Evolutionary conservation across 768 basidiomycete genomes (phyloP), one percentile per base, ranked within the genome.

Genomic region (Rubroboletus satanas): DNA sequence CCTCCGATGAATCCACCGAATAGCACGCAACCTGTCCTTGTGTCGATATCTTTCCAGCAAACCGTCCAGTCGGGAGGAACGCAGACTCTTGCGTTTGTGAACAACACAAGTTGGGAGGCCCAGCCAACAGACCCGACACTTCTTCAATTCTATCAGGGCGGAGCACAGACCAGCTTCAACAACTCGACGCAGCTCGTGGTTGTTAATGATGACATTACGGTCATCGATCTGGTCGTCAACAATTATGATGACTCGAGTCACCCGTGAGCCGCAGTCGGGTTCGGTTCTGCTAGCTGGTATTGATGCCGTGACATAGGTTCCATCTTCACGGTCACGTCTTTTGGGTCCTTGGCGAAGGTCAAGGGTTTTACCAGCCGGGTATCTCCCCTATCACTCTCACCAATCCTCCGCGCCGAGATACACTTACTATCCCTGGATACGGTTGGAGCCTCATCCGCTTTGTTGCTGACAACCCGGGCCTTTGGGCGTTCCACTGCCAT

Each of bases 401-500:
- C 53, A 73, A 77, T 49, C 72, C 77, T 8, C 67, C 76, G 53
- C 66, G 75, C 11, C 67, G 77, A 9, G 78, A 79, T 59, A 77
- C 77, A 1, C 52, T 76, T 15, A 65, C 75, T 36, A 55, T 79
- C 39, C 76, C 75, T 1, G 71, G 71, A 18, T 77, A 61, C 53
- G 69, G 70, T 29, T 78, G 66, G 62, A 58, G 68, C 29, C 63
- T 66, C 17, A 66, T 79, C 21, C 72, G 78, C 31, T 77, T 77
- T 54, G 64, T 75, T 15, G 69, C 72, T 6, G 75, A 78, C 59
- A 77, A 77, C 51, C 73, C 77, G 0, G 77, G 77, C 31, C 53
- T 75, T 37, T 79, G 77, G 77, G 74, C 75, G 1, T 74, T 79
- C 64, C 77, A 78, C 59, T 78, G 77, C 36, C 77, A 75, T 56